Evolutionary conservation across 2,329 filamentous ascomycete genomes (phyloP).

Genomic region (Karstenula rhodostoma): DNA sequence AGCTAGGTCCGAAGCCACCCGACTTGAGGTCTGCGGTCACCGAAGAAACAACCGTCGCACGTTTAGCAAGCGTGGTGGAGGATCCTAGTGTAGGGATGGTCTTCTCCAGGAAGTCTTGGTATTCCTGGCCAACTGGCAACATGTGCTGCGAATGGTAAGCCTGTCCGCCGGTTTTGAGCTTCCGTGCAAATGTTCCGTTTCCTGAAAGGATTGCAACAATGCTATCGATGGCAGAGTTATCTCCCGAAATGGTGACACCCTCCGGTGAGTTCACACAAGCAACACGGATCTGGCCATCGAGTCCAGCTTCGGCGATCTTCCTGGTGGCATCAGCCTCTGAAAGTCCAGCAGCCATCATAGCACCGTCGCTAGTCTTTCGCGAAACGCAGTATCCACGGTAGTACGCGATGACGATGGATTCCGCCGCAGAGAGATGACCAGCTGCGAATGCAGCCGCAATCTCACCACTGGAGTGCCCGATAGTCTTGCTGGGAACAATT

Average conservation of each 20-base stretch:
- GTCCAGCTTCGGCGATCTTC: not conserved
- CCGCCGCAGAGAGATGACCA: not conserved
- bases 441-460: constrained; percentile 27
- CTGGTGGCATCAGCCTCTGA: not conserved
- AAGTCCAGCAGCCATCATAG: not conserved
- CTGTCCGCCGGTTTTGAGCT: constrained; percentile 26
- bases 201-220: constrained; percentile 11
- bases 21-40: constrained; percentile 1
- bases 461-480: constrained; percentile 39
- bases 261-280: constrained; percentile 43
- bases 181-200: constrained; percentile 19
- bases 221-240: constrained; percentile 23
- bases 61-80: constrained; percentile 17
- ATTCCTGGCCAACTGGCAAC: constrained; percentile 22
- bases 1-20: not conserved
- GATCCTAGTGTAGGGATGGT: not conserved
- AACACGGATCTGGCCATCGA: not conserved
- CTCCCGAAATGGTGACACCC: constrained; percentile 54
- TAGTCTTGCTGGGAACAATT: constrained; percentile 12
- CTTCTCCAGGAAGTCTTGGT: constrained; percentile 11
- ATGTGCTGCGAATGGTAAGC: constrained; percentile 43
- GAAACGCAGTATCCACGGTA: not conserved
- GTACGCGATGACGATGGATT: constrained; percentile 2
- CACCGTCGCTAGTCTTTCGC: not conserved
- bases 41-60: not conserved